phyloP scores from a whole-genome alignment of 177 flowering plant species.

The Vitis hybrid region DNA sequence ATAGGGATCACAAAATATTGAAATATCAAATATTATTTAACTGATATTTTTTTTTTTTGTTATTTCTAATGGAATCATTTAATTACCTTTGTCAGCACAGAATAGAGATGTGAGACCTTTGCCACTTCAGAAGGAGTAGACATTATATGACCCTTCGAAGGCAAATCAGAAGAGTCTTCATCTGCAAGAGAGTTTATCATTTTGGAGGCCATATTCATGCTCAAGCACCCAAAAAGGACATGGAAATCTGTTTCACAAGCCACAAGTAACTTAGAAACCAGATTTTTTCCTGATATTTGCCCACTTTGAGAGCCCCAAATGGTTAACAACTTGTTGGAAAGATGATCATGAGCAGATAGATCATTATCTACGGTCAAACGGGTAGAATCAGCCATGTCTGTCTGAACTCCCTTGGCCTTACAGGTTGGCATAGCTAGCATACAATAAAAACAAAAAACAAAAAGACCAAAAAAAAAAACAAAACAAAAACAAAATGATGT shows the following conservation, averaged over 20 bases:
- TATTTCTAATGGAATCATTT: not conserved
- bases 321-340: constrained; percentile 44
- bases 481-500: constrained; percentile 9
- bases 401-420: constrained; percentile 69
- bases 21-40: not conserved
- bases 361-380: constrained; percentile 15
- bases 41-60: no score
- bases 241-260: constrained; percentile 64
- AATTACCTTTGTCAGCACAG: constrained; percentile 56
- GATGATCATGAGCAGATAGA: constrained; percentile 17
- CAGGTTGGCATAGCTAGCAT: constrained; percentile 28
- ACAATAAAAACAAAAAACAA: constrained; percentile 17
- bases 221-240: constrained; percentile 56
- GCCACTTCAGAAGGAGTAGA: constrained; percentile 48
- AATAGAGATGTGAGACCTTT: constrained; percentile 52
- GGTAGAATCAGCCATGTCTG: constrained; percentile 36
- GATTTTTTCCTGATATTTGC: constrained; percentile 37
- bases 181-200: constrained; percentile 19
- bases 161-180: constrained; percentile 20
- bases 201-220: constrained; percentile 30
- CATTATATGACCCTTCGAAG: constrained; percentile 17
- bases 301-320: constrained; percentile 52
- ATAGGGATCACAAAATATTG: not conserved
- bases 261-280: constrained; percentile 56
- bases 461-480: not conserved